These are phyloP conservation scores for Begonia masoniana DNA, from an alignment of 306 rosid genomes.

Conservation along the genomic window DNA sequence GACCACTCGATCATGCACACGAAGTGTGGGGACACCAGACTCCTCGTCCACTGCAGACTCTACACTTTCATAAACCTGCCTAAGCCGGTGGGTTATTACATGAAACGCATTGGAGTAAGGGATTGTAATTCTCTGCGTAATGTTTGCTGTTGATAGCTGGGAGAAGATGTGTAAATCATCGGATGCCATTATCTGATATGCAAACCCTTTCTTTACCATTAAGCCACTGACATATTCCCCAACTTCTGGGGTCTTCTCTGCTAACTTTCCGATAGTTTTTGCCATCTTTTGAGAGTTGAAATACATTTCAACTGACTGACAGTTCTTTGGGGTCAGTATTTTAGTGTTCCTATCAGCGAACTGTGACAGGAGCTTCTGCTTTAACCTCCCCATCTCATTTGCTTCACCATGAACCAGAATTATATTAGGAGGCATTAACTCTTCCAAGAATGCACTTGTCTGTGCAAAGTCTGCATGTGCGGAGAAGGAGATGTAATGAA, in stretches of 20 bases:
- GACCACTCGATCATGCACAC: constrained; percentile 62
- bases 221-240: constrained; percentile 70
- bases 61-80: constrained; percentile 65
- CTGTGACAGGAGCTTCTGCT: constrained; percentile 71
- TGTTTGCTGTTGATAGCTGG: constrained; percentile 63
- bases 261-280: constrained; percentile 78
- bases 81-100: constrained; percentile 52
- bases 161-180: constrained; percentile 94
- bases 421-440: constrained; percentile 83
- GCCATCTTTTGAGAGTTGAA: constrained; percentile 96
- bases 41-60: constrained; percentile 73
- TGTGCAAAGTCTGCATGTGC: constrained; percentile 97
- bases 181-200: constrained; percentile 90
- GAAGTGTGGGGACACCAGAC: constrained; percentile 50
- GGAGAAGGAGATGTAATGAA: constrained; percentile 88
- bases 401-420: constrained; percentile 97
- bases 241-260: constrained; percentile 58
- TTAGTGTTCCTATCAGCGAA: constrained; percentile 76
- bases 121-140: constrained; percentile 79
- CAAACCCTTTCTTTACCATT: constrained; percentile 78
- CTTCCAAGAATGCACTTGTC: constrained; percentile 84
- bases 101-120: constrained; percentile 57
- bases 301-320: constrained; percentile 85
- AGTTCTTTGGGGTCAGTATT: constrained; percentile 81
- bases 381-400: constrained; percentile 93